Conservation (phyloP, 192 early-diverging fungal species). For the Coemansia sp. region DNA sequence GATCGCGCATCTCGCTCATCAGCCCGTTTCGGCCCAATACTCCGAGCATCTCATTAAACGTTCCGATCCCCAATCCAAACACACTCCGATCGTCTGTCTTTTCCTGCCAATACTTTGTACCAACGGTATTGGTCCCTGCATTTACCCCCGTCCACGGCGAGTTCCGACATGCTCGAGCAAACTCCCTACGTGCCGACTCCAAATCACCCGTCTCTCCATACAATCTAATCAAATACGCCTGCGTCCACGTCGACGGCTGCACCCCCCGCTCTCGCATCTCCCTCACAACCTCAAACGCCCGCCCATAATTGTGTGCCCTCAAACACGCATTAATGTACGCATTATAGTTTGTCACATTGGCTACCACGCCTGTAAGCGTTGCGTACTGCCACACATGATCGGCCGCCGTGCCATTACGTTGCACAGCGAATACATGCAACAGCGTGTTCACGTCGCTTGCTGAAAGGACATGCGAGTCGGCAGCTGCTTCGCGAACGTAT, state of each 20-base stretch:
- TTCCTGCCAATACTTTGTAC: slow-evolving; percentile 16
- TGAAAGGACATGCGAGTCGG: not conserved
- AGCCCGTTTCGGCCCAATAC: slow-evolving; percentile 46
- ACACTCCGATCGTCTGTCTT: slow-evolving; percentile 3
- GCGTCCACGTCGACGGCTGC: slow-evolving; percentile 23
- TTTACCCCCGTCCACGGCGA: not conserved
- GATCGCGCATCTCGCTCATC: slow-evolving; percentile 33
- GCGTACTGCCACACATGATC: slow-evolving; percentile 38
- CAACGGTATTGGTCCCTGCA: not conserved
- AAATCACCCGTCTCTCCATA: slow-evolving; percentile 36
- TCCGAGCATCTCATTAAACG: slow-evolving; percentile 39
- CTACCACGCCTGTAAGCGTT: slow-evolving; percentile 21
- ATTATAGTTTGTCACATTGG: slow-evolving; percentile 33
- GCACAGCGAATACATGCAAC: slow-evolving; percentile 14
- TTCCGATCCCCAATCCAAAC: slow-evolving; percentile 2
- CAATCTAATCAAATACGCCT: slow-evolving; percentile 13
- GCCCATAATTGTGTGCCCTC: slow-evolving; percentile 4
- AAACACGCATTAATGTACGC: slow-evolving; percentile 23
- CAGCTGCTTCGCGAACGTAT: slow-evolving; percentile 2
- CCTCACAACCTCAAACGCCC: slow-evolving; percentile 17
- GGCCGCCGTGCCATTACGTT: slow-evolving; percentile 7
- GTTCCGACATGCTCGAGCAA: slow-evolving; percentile 10
- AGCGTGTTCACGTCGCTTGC: slow-evolving; percentile 7
- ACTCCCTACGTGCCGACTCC: slow-evolving; percentile 18
- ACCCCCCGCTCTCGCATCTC: slow-evolving; percentile 22